A percentile compares a stretch with the other conserved stretches of the same genome.
Conservation (phyloP, 805 yeast genomes). For the Millerozyma acaciae region DNA sequence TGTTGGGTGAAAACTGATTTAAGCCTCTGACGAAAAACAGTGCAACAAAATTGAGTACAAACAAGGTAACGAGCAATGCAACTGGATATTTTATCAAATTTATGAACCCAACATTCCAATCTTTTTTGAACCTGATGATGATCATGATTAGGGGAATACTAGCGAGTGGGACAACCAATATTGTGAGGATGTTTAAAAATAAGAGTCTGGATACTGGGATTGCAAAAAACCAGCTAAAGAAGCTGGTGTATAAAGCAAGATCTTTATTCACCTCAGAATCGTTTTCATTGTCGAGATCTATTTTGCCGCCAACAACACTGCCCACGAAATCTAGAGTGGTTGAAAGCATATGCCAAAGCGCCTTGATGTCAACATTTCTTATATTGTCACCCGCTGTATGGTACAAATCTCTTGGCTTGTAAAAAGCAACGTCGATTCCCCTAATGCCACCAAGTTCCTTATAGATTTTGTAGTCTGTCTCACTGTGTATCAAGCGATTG, state of each 20-base stretch:
- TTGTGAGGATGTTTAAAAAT: slow-evolving; percentile 47
- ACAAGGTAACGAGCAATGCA: slow-evolving; percentile 45
- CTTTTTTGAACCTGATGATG: slow-evolving; percentile 43
- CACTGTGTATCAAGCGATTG: slow-evolving; percentile 65
- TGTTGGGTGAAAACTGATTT: slow-evolving; percentile 36
- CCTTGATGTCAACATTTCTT: slow-evolving; percentile 55
- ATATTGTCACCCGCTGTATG: slow-evolving; percentile 77
- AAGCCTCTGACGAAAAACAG: slow-evolving; percentile 14
- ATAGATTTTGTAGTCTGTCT: slow-evolving; percentile 83
- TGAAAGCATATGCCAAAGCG: slow-evolving; percentile 82
- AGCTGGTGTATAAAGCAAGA: slow-evolving; percentile 61
- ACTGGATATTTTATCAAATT: slow-evolving; percentile 57
- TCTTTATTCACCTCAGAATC: slow-evolving; percentile 20
- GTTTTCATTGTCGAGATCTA: slow-evolving; percentile 30
- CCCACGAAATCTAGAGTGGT: slow-evolving; percentile 54
- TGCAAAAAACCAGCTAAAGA: slow-evolving; percentile 57
- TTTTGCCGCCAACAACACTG: slow-evolving; percentile 31
- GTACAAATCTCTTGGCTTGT: slow-evolving; percentile 76
- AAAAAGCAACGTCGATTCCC: slow-evolving; percentile 89
- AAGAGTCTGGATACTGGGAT: slow-evolving; percentile 49
- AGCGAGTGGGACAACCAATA: slow-evolving; percentile 54
- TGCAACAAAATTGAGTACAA: slow-evolving; percentile 22
- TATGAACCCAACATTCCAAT: slow-evolving; percentile 43
- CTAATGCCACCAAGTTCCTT: slow-evolving; percentile 57
- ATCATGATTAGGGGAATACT: slow-evolving; percentile 43